A percentile compares a stretch with the other conserved stretches of the same genome.
These are phyloP conservation scores for Pulicaria dysenterica DNA, from an alignment of 129 eudicot species.

Conservation along the genomic window DNA sequence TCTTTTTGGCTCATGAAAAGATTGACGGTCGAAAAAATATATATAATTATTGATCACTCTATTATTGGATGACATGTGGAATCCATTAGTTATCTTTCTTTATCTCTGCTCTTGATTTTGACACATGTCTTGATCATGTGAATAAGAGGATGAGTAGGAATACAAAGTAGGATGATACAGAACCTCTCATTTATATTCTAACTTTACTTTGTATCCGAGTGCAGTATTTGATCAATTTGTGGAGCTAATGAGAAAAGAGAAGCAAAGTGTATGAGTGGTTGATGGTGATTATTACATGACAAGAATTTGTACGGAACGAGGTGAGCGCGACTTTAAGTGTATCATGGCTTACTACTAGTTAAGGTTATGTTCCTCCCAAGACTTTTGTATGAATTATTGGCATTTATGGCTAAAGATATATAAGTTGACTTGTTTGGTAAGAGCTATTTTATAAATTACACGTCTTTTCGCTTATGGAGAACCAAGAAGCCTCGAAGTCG, in stretches of 20 bases:
- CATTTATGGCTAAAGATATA: too few species aligned
- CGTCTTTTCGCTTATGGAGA: too few species aligned
- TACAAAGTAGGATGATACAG: too few species aligned
- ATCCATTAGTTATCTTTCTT: too few species aligned
- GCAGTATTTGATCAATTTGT: slow-evolving; percentile 78
- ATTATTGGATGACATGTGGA: neutral
- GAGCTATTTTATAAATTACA: too few species aligned
- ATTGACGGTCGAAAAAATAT: too few species aligned
- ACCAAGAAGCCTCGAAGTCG: too few species aligned
- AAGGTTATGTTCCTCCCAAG: neutral
- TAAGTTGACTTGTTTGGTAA: too few species aligned
- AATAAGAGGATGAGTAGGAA: neutral
- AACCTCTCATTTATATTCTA: neutral
- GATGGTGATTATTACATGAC: neutral
- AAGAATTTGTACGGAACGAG: neutral
- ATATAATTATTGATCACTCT: too few species aligned
- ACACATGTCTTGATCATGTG: neutral
- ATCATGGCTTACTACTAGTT: neutral
- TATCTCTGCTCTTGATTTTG: neutral
- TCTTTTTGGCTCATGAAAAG: neutral
- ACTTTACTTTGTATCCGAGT: slow-evolving; percentile 11
- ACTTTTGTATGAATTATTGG: neutral
- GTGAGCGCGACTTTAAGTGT: slow-evolving; percentile 6
- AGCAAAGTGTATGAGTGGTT: slow-evolving; percentile 27
- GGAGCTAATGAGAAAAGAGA: slow-evolving; percentile 72